Conservation (phyloP, 306 rosid species). For the Rubus idaeus region DNA sequence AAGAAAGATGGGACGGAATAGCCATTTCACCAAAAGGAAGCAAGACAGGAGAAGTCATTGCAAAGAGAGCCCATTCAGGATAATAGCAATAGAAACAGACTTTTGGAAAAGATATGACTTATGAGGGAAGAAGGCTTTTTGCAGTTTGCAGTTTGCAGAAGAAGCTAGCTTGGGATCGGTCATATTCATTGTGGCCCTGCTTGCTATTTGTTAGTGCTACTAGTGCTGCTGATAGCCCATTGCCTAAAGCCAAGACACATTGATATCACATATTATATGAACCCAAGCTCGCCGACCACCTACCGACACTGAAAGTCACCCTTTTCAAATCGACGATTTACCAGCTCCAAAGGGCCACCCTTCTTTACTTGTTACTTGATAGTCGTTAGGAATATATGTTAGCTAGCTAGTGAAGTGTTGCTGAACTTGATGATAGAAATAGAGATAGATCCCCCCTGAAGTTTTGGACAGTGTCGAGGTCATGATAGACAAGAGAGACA, state of each 20-base stretch:
- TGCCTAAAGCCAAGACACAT: slow-evolving; percentile 29
- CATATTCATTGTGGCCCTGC: slow-evolving; percentile 18
- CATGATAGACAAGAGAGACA: slow-evolving; percentile 17
- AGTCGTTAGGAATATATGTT: slow-evolving; percentile 5
- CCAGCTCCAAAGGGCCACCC: slow-evolving; percentile 6
- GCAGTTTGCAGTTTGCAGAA: slow-evolving; percentile 16
- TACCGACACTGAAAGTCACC: slow-evolving; percentile 55
- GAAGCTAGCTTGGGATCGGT: slow-evolving; percentile 14
- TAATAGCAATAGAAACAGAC: slow-evolving; percentile 42
- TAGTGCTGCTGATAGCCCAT: slow-evolving; percentile 19
- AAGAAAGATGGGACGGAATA: slow-evolving; percentile 34
- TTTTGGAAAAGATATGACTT: slow-evolving; percentile 22
- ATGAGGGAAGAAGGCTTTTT: slow-evolving; percentile 5
- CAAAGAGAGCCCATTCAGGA: slow-evolving; percentile 48
- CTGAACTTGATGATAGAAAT: not conserved
- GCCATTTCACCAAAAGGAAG: slow-evolving; percentile 43
- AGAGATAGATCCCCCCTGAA: slow-evolving; percentile 39
- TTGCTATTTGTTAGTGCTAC: slow-evolving; percentile 2
- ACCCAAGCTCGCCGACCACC: slow-evolving; percentile 39
- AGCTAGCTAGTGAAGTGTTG: not conserved
- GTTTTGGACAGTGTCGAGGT: slow-evolving; percentile 36
- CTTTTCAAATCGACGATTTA: slow-evolving; percentile 4
- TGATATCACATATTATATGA: not conserved
- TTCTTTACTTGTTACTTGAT: not conserved
- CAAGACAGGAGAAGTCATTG: slow-evolving; percentile 46